Conservation (phyloP, 1,284 basidiomycete genomes). For the Pulchroboletus neoregius region DNA sequence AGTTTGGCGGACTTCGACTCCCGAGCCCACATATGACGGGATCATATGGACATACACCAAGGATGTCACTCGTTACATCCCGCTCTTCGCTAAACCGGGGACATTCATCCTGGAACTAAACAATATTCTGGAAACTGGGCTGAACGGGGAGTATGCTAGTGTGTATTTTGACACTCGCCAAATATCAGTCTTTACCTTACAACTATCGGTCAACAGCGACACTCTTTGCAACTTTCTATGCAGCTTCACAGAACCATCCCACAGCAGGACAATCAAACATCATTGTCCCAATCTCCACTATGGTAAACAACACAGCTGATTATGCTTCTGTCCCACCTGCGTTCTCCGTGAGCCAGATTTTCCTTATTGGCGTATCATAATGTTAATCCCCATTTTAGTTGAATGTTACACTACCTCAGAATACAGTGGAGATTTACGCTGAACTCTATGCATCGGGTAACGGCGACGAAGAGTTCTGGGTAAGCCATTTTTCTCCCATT, state of each 20-base stretch:
- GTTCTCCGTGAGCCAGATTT: conserved; percentile 52
- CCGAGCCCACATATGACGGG: conserved; percentile 65
- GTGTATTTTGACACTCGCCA: conserved; percentile 19
- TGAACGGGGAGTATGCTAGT: conserved; percentile 71
- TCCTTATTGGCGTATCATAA: neutral
- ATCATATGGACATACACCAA: conserved; percentile 79
- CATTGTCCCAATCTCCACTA: conserved; percentile 66
- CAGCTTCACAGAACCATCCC: conserved; percentile 51
- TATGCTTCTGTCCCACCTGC: conserved; percentile 69
- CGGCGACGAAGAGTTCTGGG: conserved; percentile 75
- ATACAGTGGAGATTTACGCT: conserved; percentile 64
- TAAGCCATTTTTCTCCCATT: conserved; percentile 28
- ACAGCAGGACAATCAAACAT: conserved; percentile 56
- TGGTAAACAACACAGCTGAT: conserved; percentile 58
- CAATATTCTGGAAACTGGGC: conserved; percentile 54
- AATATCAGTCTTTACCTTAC: neutral
- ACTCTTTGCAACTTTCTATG: conserved; percentile 66
- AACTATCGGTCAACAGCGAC: conserved; percentile 43
- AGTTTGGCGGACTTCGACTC: conserved; percentile 79
- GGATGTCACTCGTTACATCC: conserved; percentile 69
- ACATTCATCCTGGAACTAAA: conserved; percentile 70
- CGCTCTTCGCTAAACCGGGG: conserved; percentile 62
- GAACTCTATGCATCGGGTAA: conserved; percentile 74
- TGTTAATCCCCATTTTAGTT: conserved; percentile 39
- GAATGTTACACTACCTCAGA: conserved; percentile 64